Base-by-base conservation (phyloP, 75 land plant species). In the Pinus tabuliformis region DNA sequence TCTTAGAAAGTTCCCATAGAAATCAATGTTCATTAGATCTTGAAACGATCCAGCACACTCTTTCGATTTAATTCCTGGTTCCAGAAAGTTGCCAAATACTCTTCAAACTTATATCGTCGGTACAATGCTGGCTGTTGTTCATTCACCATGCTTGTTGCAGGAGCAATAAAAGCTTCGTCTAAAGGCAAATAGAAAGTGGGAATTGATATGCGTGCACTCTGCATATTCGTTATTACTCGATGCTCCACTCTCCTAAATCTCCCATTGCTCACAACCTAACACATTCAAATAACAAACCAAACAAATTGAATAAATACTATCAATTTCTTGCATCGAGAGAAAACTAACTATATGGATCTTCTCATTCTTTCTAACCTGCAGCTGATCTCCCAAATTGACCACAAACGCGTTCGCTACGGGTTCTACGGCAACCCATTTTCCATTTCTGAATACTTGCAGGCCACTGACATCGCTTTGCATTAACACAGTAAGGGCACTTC, bases 141-240 rank as follows among this genome's bases (percentile, higher is more conserved):
- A 5, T 76, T 73, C 60, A 85, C 45, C 39, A 85, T 84, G 72
- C 83, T 37, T 0, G 76, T 61, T 12, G 82, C 81, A 16, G 92
- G 88, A 24, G 68, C 66, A 62, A 86, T 90, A 13, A 86, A 13
- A 2, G 92, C 90, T 63, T 87, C 84, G 33, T 37, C 57, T 2
- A 76, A 65, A 26, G 90, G 92, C 24, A 81, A 83, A 45, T 85
- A 90, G 79, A 90, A 90, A 9, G 88, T 79, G 56, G 90, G 88
- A 72, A 90, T 81, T 14, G 88, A 90, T 11, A 87, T 76, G 17
- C 90, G 72, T 77, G 73, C 76, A 15, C 83, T 85, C 0, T 74
- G 39, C 70, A 75, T 59, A 26, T 60, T 63, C 0, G 87, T 84
- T 65, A 80, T 63, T 21, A 82, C 92, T 5, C 92, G 75, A 77